Evolutionary conservation across 495 filamentous ascomycete species (phyloP), one percentile per base, ranked within the genome.

Genomic region (Penicillium riverlandense): DNA sequence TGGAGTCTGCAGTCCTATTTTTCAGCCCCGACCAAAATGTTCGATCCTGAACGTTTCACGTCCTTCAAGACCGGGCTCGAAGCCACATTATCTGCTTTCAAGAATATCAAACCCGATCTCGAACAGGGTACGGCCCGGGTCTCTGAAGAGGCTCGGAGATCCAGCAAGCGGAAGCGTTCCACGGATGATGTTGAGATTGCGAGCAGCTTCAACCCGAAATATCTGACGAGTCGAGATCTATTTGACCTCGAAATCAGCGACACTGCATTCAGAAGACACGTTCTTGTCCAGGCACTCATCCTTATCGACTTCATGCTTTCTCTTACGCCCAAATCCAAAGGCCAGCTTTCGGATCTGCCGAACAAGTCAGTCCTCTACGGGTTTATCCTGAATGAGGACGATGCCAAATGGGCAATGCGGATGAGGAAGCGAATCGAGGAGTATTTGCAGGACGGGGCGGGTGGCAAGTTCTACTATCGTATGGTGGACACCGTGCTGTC

Each of bases 211-310:
- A 97, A 97, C 54, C 90, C 92, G 8, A 97, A 96, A 57, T 99
- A 97, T 63, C 74, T 99, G 9, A 99, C 92, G 13, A 94, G 88
- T 50, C 76, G 85, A 40, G 94, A 97, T 59, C 74, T 99, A 4
- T 99, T 99, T 65, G 87, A 92, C 50, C 78, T 97, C 36, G 92
- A 99, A 75, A 80, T 97, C 54, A 88, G 87, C 60, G 92, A 99
- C 58, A 79, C 94, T 33, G 87, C 94, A 11, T 97, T 99, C 54
- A 77, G 92, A 43, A 75, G 92, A 42, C 89, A 99, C 63, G 86
- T 97, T 38, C 74, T 96, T 38, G 89, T 99, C 7, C 92, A 99
- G 62, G 86, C 86, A 6, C 79, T 96, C 37, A 96, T 99, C 41
- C 72, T 96, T 35, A 75, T 96, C 57, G 90, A 96, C 50, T 97